These are phyloP conservation scores for Ascocoryne sarcoides DNA, from an alignment of 2,329 filamentous ascomycete genomes.

Conservation along the genomic window DNA sequence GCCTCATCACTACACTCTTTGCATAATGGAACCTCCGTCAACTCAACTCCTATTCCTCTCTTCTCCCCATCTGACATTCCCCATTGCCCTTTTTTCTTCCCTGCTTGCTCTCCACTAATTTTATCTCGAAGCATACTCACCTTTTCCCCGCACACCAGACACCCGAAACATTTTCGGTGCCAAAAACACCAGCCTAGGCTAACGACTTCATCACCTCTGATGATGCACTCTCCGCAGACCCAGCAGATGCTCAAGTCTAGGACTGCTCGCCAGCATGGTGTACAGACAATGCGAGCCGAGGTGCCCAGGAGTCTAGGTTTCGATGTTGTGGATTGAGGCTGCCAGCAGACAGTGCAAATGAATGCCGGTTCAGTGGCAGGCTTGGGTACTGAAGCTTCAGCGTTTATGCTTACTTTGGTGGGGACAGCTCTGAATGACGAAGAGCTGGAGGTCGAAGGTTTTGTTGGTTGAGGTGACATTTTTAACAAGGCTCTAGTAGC, in stretches of 20 bases:
- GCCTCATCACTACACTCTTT: slow-evolving; percentile 36
- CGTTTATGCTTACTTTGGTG: neutral
- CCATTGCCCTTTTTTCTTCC: slow-evolving; percentile 4
- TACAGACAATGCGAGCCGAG: slow-evolving; percentile 41
- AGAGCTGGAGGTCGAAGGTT: neutral
- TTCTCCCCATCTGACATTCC: slow-evolving; percentile 3
- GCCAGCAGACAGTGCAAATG: slow-evolving; percentile 49
- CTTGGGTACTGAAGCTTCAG: neutral
- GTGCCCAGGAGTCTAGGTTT: slow-evolving; percentile 34
- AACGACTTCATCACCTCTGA: slow-evolving; percentile 44
- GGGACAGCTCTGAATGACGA: neutral
- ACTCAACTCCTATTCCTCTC: slow-evolving; percentile 30
- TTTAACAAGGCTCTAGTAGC: too few species aligned
- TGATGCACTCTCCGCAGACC: slow-evolving; percentile 48
- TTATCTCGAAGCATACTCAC: slow-evolving; percentile 22
- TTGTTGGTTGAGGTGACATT: too few species aligned
- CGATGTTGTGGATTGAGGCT: slow-evolving; percentile 30
- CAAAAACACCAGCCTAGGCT: slow-evolving; percentile 54
- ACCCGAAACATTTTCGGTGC: slow-evolving; percentile 48
- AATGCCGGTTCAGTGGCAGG: slow-evolving; percentile 33
- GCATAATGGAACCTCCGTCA: slow-evolving; percentile 42
- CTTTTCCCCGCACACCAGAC: slow-evolving; percentile 41
- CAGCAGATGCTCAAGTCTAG: slow-evolving; percentile 47
- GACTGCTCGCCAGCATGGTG: slow-evolving; percentile 37
- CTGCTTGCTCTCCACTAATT: neutral